phyloP scores from a whole-genome alignment of 192 early-diverging fungal species.

The Spizellomyces sp. region DNA sequence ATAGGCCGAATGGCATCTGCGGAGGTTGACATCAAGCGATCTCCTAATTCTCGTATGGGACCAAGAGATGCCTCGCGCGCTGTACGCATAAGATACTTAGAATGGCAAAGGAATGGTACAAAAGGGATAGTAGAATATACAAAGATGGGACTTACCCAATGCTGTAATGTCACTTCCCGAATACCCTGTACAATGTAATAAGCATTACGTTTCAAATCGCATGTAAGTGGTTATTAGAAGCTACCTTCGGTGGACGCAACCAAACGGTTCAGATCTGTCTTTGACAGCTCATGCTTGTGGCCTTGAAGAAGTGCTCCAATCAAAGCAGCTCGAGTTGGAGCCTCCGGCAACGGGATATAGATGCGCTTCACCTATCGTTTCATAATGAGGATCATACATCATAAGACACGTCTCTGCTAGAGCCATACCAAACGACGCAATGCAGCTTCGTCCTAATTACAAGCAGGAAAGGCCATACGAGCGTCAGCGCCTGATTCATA shows the following conservation, averaged over 20 bases:
- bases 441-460: slow-evolving; percentile 52
- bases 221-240: neutral
- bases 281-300: slow-evolving; percentile 40
- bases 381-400: slow-evolving; percentile 40
- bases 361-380: slow-evolving; percentile 53
- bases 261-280: slow-evolving; percentile 35
- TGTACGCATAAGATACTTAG: neutral
- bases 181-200: slow-evolving; percentile 37
- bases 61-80: slow-evolving; percentile 58
- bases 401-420: slow-evolving; percentile 3
- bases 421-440: slow-evolving; percentile 42
- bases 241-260: slow-evolving; percentile 40
- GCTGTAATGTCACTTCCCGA: slow-evolving; percentile 58
- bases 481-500: neutral
- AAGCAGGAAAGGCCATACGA: neutral
- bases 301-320: slow-evolving; percentile 39
- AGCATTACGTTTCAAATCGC: neutral
- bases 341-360: slow-evolving; percentile 61
- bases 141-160: slow-evolving; percentile 33
- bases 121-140: neutral
- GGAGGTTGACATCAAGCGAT: slow-evolving; percentile 38
- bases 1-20: slow-evolving; percentile 47
- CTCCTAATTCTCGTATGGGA: slow-evolving; percentile 53
- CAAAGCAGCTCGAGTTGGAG: slow-evolving; percentile 43
- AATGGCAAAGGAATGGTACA: neutral